Conservation (phyloP, 1,284 basidiomycete species). For the Agroathelia rolfsii region DNA sequence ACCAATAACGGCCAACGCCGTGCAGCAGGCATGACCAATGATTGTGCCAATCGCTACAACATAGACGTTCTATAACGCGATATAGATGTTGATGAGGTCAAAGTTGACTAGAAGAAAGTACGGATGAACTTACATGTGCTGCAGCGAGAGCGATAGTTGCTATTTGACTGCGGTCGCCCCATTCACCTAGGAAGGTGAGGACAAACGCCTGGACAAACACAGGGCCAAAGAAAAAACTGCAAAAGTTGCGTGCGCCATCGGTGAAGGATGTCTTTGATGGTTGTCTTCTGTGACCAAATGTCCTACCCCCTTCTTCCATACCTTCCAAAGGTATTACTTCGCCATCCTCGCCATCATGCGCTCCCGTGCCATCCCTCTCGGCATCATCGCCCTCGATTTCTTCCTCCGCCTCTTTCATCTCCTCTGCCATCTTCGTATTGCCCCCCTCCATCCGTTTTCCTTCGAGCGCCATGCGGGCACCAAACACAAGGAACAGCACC, state of each 20-base stretch:
- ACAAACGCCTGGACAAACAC: constrained; percentile 95
- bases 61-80: constrained; percentile 45
- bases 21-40: constrained; percentile 83
- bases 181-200: constrained; percentile 94
- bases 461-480: constrained; percentile 78
- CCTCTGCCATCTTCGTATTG: constrained; percentile 77
- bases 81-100: not conserved
- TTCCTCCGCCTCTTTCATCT: constrained; percentile 87
- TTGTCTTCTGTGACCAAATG: constrained; percentile 11
- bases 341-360: constrained; percentile 21
- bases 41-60: constrained; percentile 88
- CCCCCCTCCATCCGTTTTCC: constrained; percentile 68
- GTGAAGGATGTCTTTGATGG: constrained; percentile 19
- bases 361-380: constrained; percentile 31
- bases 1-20: constrained; percentile 81
- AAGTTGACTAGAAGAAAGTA: constrained; percentile 2
- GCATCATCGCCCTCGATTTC: constrained; percentile 73
- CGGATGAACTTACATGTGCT: constrained; percentile 64
- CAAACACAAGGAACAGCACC: constrained; percentile 79
- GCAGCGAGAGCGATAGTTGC: constrained; percentile 95
- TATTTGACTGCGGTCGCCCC: constrained; percentile 97
- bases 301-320: constrained; percentile 48
- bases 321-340: constrained; percentile 47
- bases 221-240: constrained; percentile 77
- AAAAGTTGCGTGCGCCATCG: constrained; percentile 79